Base-by-base conservation (phyloP, 257 asterid species). In the Solanum tacnaense region DNA sequence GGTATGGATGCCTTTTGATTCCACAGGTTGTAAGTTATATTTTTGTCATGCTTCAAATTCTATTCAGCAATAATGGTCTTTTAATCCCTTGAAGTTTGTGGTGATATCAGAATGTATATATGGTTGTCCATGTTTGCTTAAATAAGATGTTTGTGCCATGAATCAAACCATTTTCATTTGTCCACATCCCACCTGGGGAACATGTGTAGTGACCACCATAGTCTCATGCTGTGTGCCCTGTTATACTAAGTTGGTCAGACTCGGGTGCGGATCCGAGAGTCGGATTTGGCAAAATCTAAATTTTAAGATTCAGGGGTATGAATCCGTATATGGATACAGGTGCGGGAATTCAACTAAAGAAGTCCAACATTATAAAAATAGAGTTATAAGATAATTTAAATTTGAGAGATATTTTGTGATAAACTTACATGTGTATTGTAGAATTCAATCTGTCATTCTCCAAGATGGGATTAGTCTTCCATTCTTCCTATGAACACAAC, bases 1-100 rank as follows among this genome's bases (percentile, higher is more conserved):
- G 99, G 99, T 97, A 95, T 74, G 81, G 34, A 25, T 67, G 36
- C 58, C 49, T 27, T 85, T 71, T 46, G 84, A 44, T 35, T 73
- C 83, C 41, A 31, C 23, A 67, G 41, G 23, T 85, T 38, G 38
- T 31, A 29, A 41, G 15, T 52, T 18, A 49, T 49, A 49, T 27
- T 79, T 8, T 79, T 79, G 62, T 23, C 16, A 16, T 79, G 65
- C 62, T 39, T 78, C 62, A 44, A 1, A 79, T 44, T 79, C 85
- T 78, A 78, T 72, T 39, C 62, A 39, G 10, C 84, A 78, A 78
- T 78, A 78, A 7, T 39, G 62, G 9, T 29, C 23, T 79, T 44
- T 79, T 58, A 44, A 79, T 27, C 67, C 58, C 85, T 46, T 79
- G 85, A 79, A 27, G 67, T 27, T 41, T 44, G 38, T 27, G 84